Base-by-base conservation (phyloP, 2,329 filamentous ascomycete species). In the Sclerotiophoma versabilis region DNA sequence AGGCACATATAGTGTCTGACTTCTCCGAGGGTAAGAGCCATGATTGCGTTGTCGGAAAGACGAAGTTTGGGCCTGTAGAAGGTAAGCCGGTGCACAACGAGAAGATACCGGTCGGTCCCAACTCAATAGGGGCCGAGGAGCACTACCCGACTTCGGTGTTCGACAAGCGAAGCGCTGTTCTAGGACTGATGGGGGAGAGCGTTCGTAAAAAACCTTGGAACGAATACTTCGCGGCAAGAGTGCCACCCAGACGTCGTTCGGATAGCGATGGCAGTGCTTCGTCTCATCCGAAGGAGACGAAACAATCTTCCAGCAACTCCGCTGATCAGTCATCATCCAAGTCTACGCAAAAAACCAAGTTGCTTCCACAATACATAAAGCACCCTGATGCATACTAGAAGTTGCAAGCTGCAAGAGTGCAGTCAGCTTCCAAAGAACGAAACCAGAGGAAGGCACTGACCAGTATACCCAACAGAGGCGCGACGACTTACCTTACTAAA, bases 331-430 rank as follows among this genome's bases (percentile, higher is more conserved):
- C 26, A 25, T 20, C 17, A 4, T n/a, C 4, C 39, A 15, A 27
- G 11, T 11, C 9, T 8, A 32, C 27, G 2, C 20, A 19, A 14
- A 36, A 15, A 14, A n/a, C 30, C 10, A 41, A 10, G 3, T 36
- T 36, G 8, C 26, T 32, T 17, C 45, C 39, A 2, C 39, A 30
- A 14, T 41, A 49, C 12, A 27, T 45, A 8, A 26, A 32, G 10
- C n/a, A 30, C 19, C 45, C 45, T 8, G 37, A 36, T 25, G 22
- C 12, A 26, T 45, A 54, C 25, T 54, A 41, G 51, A 33, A 54
- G 34, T 33, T 48, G 27, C 26, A 49, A 39, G 39, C 38, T 6
- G 17, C 26, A 5, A 54, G 29, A 19, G 15, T 33, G 17, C 22
- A 43, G 19, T 3, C 12, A 12, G 20, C 4, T 9, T 5, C 32